A percentile compares a stretch with the other conserved stretches of the same genome.
Evolutionary conservation across 2,329 filamentous ascomycete genomes (phyloP).

Genomic region (Exophiala sp.): DNA sequence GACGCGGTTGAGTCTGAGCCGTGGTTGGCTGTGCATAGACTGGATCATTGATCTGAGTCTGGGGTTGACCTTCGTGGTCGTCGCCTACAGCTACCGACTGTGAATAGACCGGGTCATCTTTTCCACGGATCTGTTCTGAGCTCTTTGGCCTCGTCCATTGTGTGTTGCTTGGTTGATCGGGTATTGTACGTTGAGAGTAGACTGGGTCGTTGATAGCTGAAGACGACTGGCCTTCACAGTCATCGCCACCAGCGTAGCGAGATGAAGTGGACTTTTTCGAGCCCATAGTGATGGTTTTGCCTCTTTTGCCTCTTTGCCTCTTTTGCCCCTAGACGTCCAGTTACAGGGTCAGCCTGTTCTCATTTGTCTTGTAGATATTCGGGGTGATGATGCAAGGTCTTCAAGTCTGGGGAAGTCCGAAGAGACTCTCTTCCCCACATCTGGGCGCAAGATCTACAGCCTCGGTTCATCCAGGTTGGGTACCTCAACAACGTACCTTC

Average conservation of each 20-base stretch:
- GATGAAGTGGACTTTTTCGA: conserved; percentile 1
- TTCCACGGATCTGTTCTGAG: background rate
- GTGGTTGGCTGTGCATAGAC: conserved; percentile 11
- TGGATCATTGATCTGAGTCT: conserved; percentile 13
- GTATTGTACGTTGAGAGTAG: conserved; percentile 2
- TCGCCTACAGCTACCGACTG: no score
- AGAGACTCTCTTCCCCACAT: no score
- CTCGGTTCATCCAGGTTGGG: no score
- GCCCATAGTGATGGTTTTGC: background rate
- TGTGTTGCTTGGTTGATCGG: background rate
- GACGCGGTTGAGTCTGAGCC: background rate
- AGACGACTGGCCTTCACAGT: background rate
- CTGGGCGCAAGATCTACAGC: no score
- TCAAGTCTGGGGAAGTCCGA: no score
- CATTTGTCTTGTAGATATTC: no score
- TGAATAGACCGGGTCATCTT: background rate
- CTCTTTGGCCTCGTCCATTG: background rate
- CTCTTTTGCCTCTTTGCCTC: background rate
- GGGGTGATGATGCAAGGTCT: no score
- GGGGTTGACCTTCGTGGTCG: no score
- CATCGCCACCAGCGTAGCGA: background rate
- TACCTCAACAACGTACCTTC: no score
- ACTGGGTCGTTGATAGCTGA: conserved; percentile 13
- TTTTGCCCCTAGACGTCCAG: background rate
- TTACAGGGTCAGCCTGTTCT: no score